Base-by-base conservation (phyloP, 2,329 filamentous ascomycete genomes). In the Colletotrichum eremochloae region DNA sequence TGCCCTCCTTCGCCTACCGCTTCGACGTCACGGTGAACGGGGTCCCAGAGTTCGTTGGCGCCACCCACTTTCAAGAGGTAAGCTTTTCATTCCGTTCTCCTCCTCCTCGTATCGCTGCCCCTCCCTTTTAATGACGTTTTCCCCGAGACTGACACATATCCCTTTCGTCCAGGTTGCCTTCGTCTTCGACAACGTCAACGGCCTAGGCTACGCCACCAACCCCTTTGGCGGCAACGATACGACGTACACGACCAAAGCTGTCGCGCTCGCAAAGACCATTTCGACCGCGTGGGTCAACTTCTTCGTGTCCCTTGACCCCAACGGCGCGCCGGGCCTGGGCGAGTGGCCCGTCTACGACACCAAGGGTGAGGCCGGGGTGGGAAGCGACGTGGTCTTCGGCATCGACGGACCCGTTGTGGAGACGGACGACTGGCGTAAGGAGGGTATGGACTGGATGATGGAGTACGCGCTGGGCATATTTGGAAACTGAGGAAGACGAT, bases 61-160 rank as follows among this genome's bases (percentile, higher is more conserved):
- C 80, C 11, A 76, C 76, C 3, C 80, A 87, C 29, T 87, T 87
- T 74, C 77, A 80, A 69, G 81, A 80, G 71, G 78, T 77, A 46
- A 53, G 62, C 11, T 1, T 20, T 20, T 9, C 11, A 42, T 52
- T 18, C 31, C 11, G 7, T 6, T 20, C 29, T 20, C 4, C 42
- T 20, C 3, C 14, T 29, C 40, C 24, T 29, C n/a, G 36, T 15
- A 42, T 55, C 73, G 24, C 24, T 24, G 24, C n/a, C 31, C 38
- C 9, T 40, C 38, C 11, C 38, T 11, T 57, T 40, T 24, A 24
- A 9, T 5, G 8, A 11, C 14, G 8, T 5, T 31, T 9, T 14
- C 7, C 50, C 7, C 48, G 48, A 31, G 38, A 29, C 61, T 53
- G 33, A 42, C 48, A 38, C 33, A 31, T 20, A 38, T 14, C 8